Base-by-base conservation (phyloP, 1,284 basidiomycete species). In the Afroboletus lepidellus region DNA sequence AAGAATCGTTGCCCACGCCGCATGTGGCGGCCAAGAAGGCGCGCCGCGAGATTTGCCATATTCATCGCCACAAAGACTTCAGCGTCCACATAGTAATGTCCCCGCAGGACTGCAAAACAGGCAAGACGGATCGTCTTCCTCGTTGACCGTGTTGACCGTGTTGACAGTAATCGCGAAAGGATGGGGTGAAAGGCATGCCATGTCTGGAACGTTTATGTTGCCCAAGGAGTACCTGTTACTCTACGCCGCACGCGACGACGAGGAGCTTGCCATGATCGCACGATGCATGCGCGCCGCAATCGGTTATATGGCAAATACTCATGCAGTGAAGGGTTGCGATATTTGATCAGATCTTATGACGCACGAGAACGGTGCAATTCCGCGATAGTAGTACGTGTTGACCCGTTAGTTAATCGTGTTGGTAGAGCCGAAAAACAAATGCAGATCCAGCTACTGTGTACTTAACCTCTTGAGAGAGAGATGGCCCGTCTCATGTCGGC, bases 131-230 rank as follows among this genome's bases (percentile, higher is more conserved):
- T 27, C n/a, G 18, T 36, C 30, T 15, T n/a, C 29, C 12, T 6
- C 15, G 18, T 33, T 33, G 1, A n/a, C 18, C 2, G 15, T 53
- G 7, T 32, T 20, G 20, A 53, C 8, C n/a, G 8, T 24, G 13
- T n/a, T 33, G 15, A 24, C 33, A 46, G 49, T 57, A 36, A 57
- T 55, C 42, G 33, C 46, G 24, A 38, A 55, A 20, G 54, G 42
- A 3, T 51, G 27, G 47, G 53, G 53, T 9, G 54, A 51, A 38
- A 51, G 54, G 13, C 48, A 52, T 34, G 38, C 38, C 21, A 25
- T 45, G 21, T 43, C 41, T 32, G 41, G 41, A 15, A 30, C 41
- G 16, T 21, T 16, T 5, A 32, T 44, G 33, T 25, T 56, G n/a
- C 55, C 46, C 29, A 53, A 42, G 6, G 41, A 42, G 9, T 30